Conservation (phyloP, 2,329 filamentous ascomycete genomes). For the Tothia fuscella region DNA sequence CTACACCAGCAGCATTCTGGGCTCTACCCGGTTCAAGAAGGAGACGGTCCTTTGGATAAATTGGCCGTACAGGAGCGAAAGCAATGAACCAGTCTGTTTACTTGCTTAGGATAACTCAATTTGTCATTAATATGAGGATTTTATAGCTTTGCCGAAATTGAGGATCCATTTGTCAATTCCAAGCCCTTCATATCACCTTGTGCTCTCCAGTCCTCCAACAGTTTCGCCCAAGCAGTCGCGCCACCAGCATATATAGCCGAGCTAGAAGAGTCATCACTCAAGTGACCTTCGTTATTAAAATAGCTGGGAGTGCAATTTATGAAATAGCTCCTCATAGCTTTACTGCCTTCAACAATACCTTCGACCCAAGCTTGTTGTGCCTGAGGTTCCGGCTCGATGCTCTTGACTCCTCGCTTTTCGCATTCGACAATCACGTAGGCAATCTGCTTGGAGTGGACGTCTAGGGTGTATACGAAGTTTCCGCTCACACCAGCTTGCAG, state of each 20-base stretch:
- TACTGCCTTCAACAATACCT: conserved; percentile 23
- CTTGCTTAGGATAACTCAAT: no score
- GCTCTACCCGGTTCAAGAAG: no score
- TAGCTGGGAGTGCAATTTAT: conserved; percentile 46
- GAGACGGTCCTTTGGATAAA: no score
- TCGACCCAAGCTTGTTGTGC: conserved; percentile 16
- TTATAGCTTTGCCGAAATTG: no score
- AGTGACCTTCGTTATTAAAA: conserved; percentile 37
- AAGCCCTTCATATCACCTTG: conserved; percentile 21
- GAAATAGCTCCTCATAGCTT: conserved; percentile 26
- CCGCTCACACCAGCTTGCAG: not conserved
- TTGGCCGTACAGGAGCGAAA: no score
- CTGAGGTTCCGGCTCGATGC: conserved; percentile 32
- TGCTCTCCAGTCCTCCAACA: conserved; percentile 22
- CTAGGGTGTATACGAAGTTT: conserved; percentile 5
- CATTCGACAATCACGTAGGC: conserved; percentile 32
- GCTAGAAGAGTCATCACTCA: no score
- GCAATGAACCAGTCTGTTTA: no score
- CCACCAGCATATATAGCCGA: conserved; percentile 21
- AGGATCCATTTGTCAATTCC: no score
- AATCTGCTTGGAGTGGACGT: conserved; percentile 23
- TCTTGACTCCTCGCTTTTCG: conserved; percentile 17
- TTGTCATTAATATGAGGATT: no score
- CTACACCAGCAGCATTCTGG: no score
- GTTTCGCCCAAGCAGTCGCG: conserved; percentile 20